Percentiles rank a stretch among this genome's conserved stretches.
phyloP scores from a whole-genome alignment of 2,329 filamentous ascomycete genomes.

The Aspergillus versicolor region DNA sequence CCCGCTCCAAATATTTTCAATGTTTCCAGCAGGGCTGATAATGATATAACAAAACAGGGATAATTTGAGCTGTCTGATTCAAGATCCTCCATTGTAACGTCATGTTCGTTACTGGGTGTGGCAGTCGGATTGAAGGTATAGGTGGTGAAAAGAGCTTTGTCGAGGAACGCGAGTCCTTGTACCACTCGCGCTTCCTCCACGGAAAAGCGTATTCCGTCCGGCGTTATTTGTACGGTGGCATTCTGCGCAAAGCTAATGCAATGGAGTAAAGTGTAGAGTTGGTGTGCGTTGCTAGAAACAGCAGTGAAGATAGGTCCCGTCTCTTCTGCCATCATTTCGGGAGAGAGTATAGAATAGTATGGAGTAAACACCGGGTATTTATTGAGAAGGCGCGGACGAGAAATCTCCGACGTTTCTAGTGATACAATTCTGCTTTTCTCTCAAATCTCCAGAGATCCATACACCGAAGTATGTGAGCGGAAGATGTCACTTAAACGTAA shows the following conservation, averaged over 20 bases:
- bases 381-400: constrained; percentile 18
- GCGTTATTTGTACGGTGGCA: constrained; percentile 71
- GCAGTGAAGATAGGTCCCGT: constrained; percentile 55
- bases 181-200: constrained; percentile 87
- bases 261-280: constrained; percentile 59
- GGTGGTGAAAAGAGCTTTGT: constrained; percentile 83
- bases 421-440: constrained; percentile 26
- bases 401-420: constrained; percentile 32
- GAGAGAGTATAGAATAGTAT: constrained; percentile 7
- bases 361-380: constrained; percentile 14
- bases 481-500: constrained; percentile 69
- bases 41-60: constrained; percentile 80
- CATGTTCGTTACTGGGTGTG: constrained; percentile 20
- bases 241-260: constrained; percentile 63
- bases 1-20: constrained; percentile 91
- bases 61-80: constrained; percentile 40
- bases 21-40: constrained; percentile 85
- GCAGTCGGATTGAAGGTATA: constrained; percentile 65
- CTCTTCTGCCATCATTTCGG: constrained; percentile 17
- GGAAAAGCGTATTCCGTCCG: constrained; percentile 81
- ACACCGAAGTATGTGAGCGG: constrained; percentile 32
- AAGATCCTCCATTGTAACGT: constrained; percentile 39
- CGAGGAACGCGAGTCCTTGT: constrained; percentile 85
- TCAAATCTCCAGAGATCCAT: constrained; percentile 31
- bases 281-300: constrained; percentile 61